Percentiles rank a stretch among this genome's conserved stretches.
Evolutionary conservation across 2,329 filamentous ascomycete genomes (phyloP).

Genomic region (Colletotrichum tanaceti): DNA sequence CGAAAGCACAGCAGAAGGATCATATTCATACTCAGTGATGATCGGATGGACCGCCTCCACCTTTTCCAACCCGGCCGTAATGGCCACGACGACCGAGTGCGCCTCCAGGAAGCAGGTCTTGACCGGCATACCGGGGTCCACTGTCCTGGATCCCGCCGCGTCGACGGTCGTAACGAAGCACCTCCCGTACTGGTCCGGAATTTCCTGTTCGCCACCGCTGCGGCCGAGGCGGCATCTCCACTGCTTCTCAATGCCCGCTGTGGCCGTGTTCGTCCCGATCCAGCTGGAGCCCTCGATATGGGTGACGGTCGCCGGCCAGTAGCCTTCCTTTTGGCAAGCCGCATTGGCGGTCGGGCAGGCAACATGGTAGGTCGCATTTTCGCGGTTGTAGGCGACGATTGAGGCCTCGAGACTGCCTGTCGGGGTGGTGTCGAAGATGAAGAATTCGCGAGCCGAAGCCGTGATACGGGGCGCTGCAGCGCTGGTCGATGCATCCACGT

Average conservation of each 20-base stretch:
- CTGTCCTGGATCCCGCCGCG: not conserved
- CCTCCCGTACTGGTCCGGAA: constrained; percentile 20
- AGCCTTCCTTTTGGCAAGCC: constrained; percentile 24
- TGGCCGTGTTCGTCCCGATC: constrained; percentile 31
- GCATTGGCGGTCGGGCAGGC: constrained; percentile 24
- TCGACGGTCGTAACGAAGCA: constrained; percentile 24
- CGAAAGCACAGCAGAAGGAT: constrained; percentile 20
- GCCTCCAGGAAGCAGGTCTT: constrained; percentile 27
- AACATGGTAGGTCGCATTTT: constrained; percentile 17
- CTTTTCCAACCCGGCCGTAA: constrained; percentile 32
- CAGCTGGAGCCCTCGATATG: constrained; percentile 21
- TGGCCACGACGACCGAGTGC: constrained; percentile 25
- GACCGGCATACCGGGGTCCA: constrained; percentile 9
- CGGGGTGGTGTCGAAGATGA: constrained; percentile 30
- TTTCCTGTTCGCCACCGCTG: not conserved
- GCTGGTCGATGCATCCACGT: constrained; percentile 7
- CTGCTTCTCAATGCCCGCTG: constrained; percentile 23
- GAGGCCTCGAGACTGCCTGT: constrained; percentile 33
- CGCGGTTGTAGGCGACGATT: constrained; percentile 13
- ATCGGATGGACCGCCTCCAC: constrained; percentile 17
- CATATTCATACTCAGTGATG: not conserved
- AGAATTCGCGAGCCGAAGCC: constrained; percentile 25
- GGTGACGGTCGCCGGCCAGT: constrained; percentile 29
- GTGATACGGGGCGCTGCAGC: constrained; percentile 1
- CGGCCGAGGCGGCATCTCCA: constrained; percentile 25